Conservation (phyloP, 2,329 filamentous ascomycete genomes). For the Xylaria sp. region DNA sequence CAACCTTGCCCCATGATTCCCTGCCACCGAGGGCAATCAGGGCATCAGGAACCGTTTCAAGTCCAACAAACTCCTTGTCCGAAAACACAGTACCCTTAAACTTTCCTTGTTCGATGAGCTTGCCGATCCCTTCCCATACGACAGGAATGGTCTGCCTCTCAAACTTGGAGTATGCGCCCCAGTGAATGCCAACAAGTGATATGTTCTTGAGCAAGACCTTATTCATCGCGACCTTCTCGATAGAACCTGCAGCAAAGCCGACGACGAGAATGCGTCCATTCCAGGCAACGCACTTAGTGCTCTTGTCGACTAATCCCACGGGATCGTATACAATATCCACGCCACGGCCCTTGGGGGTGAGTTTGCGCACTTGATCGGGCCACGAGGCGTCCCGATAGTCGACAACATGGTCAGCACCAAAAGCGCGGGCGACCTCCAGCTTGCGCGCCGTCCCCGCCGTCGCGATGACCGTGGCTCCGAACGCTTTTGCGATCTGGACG, state of each 20-base stretch:
- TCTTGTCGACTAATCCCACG: constrained; percentile 87
- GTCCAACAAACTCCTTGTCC: constrained; percentile 82
- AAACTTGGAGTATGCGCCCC: constrained; percentile 83
- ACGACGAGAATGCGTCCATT: constrained; percentile 89
- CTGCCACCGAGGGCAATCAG: constrained; percentile 80
- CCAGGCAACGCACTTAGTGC: constrained; percentile 92
- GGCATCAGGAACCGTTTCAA: constrained; percentile 81
- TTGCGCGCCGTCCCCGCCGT: constrained; percentile 86
- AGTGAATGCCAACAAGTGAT: constrained; percentile 87
- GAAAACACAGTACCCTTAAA: constrained; percentile 84
- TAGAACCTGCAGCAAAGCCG: constrained; percentile 85
- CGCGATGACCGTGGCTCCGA: constrained; percentile 91
- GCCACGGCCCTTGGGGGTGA: constrained; percentile 76
- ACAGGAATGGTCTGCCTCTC: constrained; percentile 74
- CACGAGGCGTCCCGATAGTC: constrained; percentile 76
- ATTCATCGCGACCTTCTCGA: constrained; percentile 94
- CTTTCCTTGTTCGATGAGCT: constrained; percentile 79
- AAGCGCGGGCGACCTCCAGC: constrained; percentile 78
- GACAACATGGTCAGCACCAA: constrained; percentile 85
- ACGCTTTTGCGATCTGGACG: constrained; percentile 92
- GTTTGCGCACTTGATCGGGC: constrained; percentile 75
- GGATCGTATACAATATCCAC: constrained; percentile 97
- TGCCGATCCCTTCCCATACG: constrained; percentile 86
- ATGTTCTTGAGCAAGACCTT: constrained; percentile 95
- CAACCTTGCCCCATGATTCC: constrained; percentile 96